phyloP scores from a whole-genome alignment of 2,329 filamentous ascomycete species.

The Talaromyces funiculosus region DNA sequence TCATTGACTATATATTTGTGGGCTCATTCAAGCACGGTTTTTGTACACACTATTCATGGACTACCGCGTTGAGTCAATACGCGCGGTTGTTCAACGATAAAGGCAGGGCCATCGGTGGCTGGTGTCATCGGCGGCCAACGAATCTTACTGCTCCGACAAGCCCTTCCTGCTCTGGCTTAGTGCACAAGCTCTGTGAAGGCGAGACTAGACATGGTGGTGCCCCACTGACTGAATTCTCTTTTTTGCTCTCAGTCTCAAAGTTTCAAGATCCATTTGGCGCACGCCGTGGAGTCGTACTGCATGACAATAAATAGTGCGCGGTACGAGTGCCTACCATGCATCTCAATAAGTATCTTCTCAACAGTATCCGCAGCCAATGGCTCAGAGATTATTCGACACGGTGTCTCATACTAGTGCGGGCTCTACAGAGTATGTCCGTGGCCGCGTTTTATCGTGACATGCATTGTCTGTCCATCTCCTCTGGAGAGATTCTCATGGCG shows the following conservation, averaged over 20 bases:
- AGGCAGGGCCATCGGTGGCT: background rate
- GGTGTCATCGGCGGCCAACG: background rate
- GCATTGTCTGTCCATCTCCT: background rate
- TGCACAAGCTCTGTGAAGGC: background rate
- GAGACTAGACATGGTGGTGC: background rate
- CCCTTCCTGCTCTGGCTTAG: background rate
- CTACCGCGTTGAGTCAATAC: background rate
- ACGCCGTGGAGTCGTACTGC: background rate
- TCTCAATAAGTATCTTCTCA: background rate
- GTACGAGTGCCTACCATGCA: background rate
- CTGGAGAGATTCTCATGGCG: background rate
- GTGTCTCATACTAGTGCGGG: background rate
- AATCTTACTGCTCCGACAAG: background rate
- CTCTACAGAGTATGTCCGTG: background rate
- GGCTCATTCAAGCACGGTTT: background rate
- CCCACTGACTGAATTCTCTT: background rate
- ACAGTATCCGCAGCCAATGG: background rate
- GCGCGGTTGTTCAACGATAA: background rate
- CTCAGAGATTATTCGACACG: background rate
- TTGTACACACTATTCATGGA: background rate
- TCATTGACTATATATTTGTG: background rate
- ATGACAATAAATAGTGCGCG: background rate
- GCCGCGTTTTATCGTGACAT: background rate
- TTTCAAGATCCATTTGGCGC: background rate
- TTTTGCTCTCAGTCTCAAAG: background rate